Base-by-base conservation (phyloP, 2,329 filamentous ascomycete genomes). In the Septoria petroselini region DNA sequence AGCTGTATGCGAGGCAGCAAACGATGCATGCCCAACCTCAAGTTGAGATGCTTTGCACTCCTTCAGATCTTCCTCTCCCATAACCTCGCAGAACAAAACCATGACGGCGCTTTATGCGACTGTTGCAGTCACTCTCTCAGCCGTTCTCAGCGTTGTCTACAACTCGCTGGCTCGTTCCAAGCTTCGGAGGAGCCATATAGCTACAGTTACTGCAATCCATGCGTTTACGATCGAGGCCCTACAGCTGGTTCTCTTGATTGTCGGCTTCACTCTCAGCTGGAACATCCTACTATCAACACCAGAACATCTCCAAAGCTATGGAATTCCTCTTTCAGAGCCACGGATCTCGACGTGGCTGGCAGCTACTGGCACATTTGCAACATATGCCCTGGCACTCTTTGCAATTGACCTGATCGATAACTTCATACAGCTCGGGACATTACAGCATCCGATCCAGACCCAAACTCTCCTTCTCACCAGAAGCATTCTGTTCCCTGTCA, bases 321-420 rank as follows among this genome's bases (percentile, higher is more conserved):
- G 31, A 11, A 38, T 38, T 2, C 21, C 37, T 14, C 2, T 12
- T 2, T 7, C 37, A 4, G 17, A 37, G 7, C n/a, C 41, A 2
- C 17, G 17, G 7, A 12, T 49, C 1, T 31, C 52, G 23, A 25
- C 35, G 12, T 47, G 41, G 46, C 25, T 53, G 3, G 35, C 47
- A 2, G 23, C 40, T 9, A 9, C 21, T 2, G 9, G 11, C 11
- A 43, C 33, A 12, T 19, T 52, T 18, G 18, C 12, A 1, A 41
- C 27, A 5, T 43, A 49, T 17, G 19, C 29, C 12, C 17, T 34
- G n/a, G 47, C 44, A 7, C 31, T 54, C 11, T 21, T 50, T 15
- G 33, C 50, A 4, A 53, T 53, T 19, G 55, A 56, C 30, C n/a
- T 41, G 4, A 42, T 52, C 11, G 55, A 58, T 33, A 53, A 54